These are phyloP conservation scores for Colletotrichum sp. DNA, from an alignment of 2,329 filamentous ascomycete genomes.

Conservation along the genomic window DNA sequence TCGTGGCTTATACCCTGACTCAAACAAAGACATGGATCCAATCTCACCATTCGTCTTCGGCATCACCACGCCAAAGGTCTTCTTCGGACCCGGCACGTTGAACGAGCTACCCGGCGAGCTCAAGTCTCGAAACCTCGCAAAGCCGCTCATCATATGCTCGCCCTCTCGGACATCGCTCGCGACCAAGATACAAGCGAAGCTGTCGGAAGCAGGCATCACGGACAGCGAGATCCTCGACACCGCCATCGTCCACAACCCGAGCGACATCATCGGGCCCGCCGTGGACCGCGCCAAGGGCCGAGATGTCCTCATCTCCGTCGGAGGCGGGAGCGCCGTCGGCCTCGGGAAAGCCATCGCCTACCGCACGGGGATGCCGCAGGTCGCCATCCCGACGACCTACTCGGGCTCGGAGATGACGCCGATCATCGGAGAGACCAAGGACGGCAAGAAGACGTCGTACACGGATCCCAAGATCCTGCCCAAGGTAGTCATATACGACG, in stretches of 20 bases:
- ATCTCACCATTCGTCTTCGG: slow-evolving; percentile 5
- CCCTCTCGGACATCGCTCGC: slow-evolving; percentile 41
- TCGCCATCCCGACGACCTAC: slow-evolving; percentile 65
- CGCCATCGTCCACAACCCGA: slow-evolving; percentile 31
- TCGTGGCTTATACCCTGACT: background rate
- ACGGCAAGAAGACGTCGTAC: slow-evolving; percentile 20
- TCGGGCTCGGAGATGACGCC: slow-evolving; percentile 67
- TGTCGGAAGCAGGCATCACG: slow-evolving; percentile 25
- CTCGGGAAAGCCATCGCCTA: slow-evolving; percentile 60
- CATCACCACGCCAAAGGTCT: slow-evolving; percentile 32
- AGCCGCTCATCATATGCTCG: slow-evolving; percentile 41
- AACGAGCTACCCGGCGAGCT: slow-evolving; percentile 37
- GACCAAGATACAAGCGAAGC: slow-evolving; percentile 33
- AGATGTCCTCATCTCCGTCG: slow-evolving; percentile 66
- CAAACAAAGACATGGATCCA: background rate
- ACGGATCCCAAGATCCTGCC: slow-evolving; percentile 15
- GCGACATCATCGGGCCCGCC: slow-evolving; percentile 30
- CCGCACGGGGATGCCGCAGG: slow-evolving; percentile 58
- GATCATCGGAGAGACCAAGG: slow-evolving; percentile 19
- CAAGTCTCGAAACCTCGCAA: slow-evolving; percentile 31
- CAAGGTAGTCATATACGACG: slow-evolving; percentile 20
- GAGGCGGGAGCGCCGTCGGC: slow-evolving; percentile 66
- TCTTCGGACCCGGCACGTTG: slow-evolving; percentile 38
- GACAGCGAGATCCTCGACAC: slow-evolving; percentile 40
- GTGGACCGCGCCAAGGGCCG: slow-evolving; percentile 37